phyloP scores from a whole-genome alignment of 2,329 filamentous ascomycete species.

The Hypoxylon sp. region DNA sequence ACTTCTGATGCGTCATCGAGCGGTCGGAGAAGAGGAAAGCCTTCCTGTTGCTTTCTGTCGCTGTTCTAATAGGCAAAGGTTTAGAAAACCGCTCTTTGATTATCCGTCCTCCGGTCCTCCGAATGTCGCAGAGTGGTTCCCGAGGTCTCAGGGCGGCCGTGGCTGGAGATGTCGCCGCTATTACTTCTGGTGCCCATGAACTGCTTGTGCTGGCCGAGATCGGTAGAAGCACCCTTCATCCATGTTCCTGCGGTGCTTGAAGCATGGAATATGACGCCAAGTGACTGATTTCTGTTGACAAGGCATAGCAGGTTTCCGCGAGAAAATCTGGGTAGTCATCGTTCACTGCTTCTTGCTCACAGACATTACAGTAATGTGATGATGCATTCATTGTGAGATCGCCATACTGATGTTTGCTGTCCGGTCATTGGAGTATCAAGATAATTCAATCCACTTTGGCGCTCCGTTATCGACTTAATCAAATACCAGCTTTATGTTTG shows the following conservation, averaged over 20 bases:
- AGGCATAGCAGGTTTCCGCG: background rate
- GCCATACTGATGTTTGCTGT: background rate
- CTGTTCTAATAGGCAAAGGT: constrained; percentile 13
- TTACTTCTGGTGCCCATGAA: background rate
- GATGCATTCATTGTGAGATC: background rate
- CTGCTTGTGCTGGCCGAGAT: constrained; percentile 28
- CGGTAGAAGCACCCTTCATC: constrained; percentile 21
- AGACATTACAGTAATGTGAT: background rate
- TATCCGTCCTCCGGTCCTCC: constrained; percentile 24
- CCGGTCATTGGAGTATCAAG: background rate
- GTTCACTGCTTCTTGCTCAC: constrained; percentile 1
- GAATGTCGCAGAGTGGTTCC: constrained; percentile 29
- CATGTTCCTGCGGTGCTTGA: constrained; percentile 9
- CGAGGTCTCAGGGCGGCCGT: constrained; percentile 6
- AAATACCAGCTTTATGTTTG: constrained; percentile 3
- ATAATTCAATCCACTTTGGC: background rate
- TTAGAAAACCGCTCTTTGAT: background rate
- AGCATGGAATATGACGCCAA: constrained; percentile 9
- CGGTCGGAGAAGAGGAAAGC: constrained; percentile 25
- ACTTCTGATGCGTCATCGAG: constrained; percentile 11
- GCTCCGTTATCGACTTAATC: constrained; percentile 11
- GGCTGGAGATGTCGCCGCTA: constrained; percentile 7
- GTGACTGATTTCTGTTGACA: background rate
- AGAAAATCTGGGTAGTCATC: background rate
- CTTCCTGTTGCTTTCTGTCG: background rate